phyloP scores from a whole-genome alignment of 2,329 filamentous ascomycete genomes.

The Plectosphaerella sp. region DNA sequence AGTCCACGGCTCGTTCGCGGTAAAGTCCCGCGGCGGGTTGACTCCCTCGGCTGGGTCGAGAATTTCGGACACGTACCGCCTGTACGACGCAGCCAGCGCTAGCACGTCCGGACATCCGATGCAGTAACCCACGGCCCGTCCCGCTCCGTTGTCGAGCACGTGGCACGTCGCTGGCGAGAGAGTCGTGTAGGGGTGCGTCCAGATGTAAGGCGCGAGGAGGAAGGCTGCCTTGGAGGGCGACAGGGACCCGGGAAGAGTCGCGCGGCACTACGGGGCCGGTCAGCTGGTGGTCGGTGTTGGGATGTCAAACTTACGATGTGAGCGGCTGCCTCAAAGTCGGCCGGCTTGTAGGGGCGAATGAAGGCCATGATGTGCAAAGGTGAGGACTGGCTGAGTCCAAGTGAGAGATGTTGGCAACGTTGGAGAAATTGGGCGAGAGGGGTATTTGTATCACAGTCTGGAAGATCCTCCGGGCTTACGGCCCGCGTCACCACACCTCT shows the following conservation, averaged over 20 bases:
- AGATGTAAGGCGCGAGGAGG: constrained; percentile 41
- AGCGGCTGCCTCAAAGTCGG: constrained; percentile 34
- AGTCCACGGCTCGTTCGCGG: not conserved
- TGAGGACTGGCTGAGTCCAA: too few species aligned
- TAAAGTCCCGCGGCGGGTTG: constrained; percentile 9
- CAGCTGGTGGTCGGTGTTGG: not conserved
- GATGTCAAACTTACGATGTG: constrained; percentile 28
- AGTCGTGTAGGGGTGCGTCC: constrained; percentile 45
- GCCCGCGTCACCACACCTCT: too few species aligned
- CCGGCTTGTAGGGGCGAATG: constrained; percentile 33
- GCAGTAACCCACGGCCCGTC: constrained; percentile 43
- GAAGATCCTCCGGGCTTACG: too few species aligned
- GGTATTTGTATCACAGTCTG: too few species aligned
- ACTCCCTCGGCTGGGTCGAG: constrained; percentile 19
- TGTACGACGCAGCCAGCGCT: constrained; percentile 32
- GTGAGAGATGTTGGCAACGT: too few species aligned
- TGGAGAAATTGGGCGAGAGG: too few species aligned
- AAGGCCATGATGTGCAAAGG: constrained; percentile 31
- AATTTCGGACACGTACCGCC: constrained; percentile 29
- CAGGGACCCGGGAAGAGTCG: constrained; percentile 41
- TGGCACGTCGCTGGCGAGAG: constrained; percentile 40
- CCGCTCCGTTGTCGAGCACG: constrained; percentile 43
- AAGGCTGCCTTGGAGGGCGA: constrained; percentile 23
- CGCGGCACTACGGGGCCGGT: constrained; percentile 36
- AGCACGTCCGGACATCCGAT: constrained; percentile 39